Conservation (phyloP, 2,329 filamentous ascomycete genomes). For the Fusarium camptoceras region DNA sequence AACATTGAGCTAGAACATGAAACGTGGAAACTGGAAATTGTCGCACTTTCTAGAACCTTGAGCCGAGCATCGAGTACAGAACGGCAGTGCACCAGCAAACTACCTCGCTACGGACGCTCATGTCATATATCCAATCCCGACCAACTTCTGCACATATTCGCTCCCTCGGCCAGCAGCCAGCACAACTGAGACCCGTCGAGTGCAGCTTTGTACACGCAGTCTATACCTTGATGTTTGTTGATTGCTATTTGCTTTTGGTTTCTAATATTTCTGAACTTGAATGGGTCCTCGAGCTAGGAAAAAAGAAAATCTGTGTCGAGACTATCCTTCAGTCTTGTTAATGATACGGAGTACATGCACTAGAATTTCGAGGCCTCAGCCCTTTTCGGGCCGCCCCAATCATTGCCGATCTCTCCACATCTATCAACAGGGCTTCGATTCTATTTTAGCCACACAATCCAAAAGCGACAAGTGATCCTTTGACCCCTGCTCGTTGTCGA, state of each 20-base stretch:
- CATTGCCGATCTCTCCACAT: constrained; percentile 19
- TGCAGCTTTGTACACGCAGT: constrained; percentile 15
- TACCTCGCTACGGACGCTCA: constrained; percentile 6
- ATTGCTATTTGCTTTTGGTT: constrained; percentile 25
- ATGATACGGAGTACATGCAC: not conserved
- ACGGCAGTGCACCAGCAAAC: not conserved
- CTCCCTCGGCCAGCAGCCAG: not conserved
- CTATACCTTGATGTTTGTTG: constrained; percentile 3
- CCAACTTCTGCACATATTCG: not conserved
- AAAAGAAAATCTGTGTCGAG: constrained; percentile 9
- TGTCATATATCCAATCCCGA: not conserved
- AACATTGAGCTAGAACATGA: constrained; percentile 29
- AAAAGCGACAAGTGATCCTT: constrained; percentile 12
- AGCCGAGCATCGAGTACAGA: not conserved
- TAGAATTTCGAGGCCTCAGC: not conserved
- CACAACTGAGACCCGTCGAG: constrained; percentile 3
- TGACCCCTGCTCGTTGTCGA: constrained; percentile 26
- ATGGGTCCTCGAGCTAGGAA: constrained; percentile 11
- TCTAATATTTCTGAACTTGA: constrained; percentile 2
- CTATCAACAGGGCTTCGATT: constrained; percentile 19
- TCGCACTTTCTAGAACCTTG: constrained; percentile 15
- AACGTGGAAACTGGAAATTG: constrained; percentile 28
- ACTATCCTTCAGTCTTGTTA: constrained; percentile 8
- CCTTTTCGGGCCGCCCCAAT: constrained; percentile 2
- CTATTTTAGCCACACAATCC: constrained; percentile 27